Base-by-base conservation (phyloP, 2,329 filamentous ascomycete genomes). In the Botrytis elliptica region DNA sequence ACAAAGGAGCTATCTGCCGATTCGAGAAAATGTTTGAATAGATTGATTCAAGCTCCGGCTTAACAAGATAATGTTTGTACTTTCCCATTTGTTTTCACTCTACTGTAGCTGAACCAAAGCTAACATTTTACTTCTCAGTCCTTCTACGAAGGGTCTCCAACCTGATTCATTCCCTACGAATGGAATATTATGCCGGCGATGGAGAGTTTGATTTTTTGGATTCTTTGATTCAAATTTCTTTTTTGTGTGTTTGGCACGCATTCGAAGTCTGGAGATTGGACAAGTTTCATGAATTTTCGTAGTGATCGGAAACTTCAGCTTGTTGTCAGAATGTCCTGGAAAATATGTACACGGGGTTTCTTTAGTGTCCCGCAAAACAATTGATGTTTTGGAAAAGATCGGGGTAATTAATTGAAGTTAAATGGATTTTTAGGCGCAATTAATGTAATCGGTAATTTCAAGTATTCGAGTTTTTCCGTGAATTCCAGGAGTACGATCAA, bases 401-500 rank as follows among this genome's bases (percentile, higher is more conserved):
- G 25, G 25, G 49, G 10, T 14, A 2, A 33, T 57, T 9, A 18
- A 9, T 57, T 29, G n/a, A 7, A 16, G 14, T 1, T n/a, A 9
- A 0, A 57, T 18, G 14, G 18, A 29, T 9, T 57, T 1, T 29
- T 55, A 3, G 25, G 25, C 4, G 12, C 25, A n/a, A 55, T 55
- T 0, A 18, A 29, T 1, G 52, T 8, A 8, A 29, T 4, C 14
- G 0, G 7, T 29, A 29, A 3, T 14, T 14, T 18, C n/a, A 57
- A 57, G 6, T 16, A 29, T 33, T 18, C 7, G 6, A 57, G 52
- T 29, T 18, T 33, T 57, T 14, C 14, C n/a, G 3, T 18, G n/a
- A 14, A 57, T 29, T 33, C n/a, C 52, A 29, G 16, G 18, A 57
- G 14, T 57, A 33, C 1, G 29, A 29, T 33, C 14, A 18, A 18